Evolutionary conservation across 2,329 filamentous ascomycete species (phyloP), one percentile per base, ranked within the genome.

Genomic region (Aspergillus sclerotialis): DNA sequence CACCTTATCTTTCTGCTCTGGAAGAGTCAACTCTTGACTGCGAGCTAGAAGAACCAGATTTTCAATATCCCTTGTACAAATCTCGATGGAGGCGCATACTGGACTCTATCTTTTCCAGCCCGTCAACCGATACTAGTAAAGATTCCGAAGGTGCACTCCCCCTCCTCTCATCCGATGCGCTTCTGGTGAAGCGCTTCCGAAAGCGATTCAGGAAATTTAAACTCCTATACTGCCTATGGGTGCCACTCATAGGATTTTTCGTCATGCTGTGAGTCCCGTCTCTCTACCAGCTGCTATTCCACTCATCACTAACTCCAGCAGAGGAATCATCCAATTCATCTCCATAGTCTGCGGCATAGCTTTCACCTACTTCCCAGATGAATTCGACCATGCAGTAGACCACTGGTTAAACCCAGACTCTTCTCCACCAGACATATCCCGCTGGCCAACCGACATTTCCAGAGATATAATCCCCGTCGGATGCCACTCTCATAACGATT

Each of bases 401-500:
- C 41, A 39, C 28, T 75, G 69, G 68, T 64, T 58, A 23, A 49
- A 56, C 16, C 48, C 55, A 7, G 56, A 60, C 21, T 47, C 63
- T 14, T 57, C 56, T 11, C 51, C 57, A 5, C 52, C 61, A 36
- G 63, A 65, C 16, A 49, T 62, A 6, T 42, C 36, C 8, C 56
- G 50, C 37, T 68, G 62, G 63, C 64, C 70, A 0, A 64, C 69
- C 1, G 69, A 73, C 46, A 60, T 69, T 41, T 73, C 70, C 4
- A 64, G 62, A 14, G 68, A 70, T 38, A 64, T 74, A 19, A 50
- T 56, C 2, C 70, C 73, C 0, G 64, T 72, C 9, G 61, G 58
- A 19, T 75, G 71, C 39, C 73, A 76, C 44, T 75, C 72, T 3
- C 73, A 77, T 46, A 77, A 77, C 45, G 73, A 77, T 50, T 76